A percentile compares a stretch with the other conserved stretches of the same genome.
Conservation (phyloP, 2,329 filamentous ascomycete genomes). For the Penicillium concentricum region DNA sequence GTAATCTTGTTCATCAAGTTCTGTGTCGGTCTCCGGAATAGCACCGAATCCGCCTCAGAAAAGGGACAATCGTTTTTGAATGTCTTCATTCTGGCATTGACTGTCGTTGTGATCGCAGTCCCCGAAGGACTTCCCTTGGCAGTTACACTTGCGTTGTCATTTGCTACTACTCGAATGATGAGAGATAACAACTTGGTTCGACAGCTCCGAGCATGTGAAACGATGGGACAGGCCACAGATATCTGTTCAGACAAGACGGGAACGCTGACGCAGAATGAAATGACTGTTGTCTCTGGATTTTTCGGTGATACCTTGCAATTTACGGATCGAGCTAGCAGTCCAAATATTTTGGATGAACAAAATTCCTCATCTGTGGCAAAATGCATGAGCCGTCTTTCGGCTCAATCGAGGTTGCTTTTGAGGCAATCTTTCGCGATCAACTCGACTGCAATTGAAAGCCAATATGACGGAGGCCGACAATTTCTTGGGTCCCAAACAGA, state of each 20-base stretch:
- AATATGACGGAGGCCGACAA: conserved; percentile 59
- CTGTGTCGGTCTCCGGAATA: conserved; percentile 63
- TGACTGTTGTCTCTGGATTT: conserved; percentile 72
- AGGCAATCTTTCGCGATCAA: conserved; percentile 40
- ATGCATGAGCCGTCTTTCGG: background rate
- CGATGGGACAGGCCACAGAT: conserved; percentile 74
- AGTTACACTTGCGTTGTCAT: conserved; percentile 70
- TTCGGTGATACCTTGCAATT: conserved; percentile 45
- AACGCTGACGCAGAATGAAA: conserved; percentile 69
- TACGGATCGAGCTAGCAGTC: background rate
- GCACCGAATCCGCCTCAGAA: conserved; percentile 58
- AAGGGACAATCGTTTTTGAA: conserved; percentile 62
- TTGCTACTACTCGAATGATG: conserved; percentile 72
- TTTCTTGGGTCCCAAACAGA: conserved; percentile 76
- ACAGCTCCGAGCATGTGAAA: conserved; percentile 71
- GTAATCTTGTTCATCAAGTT: conserved; percentile 83
- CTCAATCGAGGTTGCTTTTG: conserved; percentile 18
- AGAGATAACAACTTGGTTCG: conserved; percentile 73
- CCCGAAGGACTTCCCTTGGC: conserved; percentile 73
- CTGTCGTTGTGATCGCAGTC: conserved; percentile 72
- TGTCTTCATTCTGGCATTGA: conserved; percentile 69
- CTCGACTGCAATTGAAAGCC: conserved; percentile 71
- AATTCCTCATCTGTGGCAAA: background rate
- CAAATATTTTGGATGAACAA: background rate
- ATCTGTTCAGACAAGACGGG: conserved; percentile 79